Conservation (phyloP, 73 alveolate genomes). For the Tetrahymena malaccensis region DNA sequence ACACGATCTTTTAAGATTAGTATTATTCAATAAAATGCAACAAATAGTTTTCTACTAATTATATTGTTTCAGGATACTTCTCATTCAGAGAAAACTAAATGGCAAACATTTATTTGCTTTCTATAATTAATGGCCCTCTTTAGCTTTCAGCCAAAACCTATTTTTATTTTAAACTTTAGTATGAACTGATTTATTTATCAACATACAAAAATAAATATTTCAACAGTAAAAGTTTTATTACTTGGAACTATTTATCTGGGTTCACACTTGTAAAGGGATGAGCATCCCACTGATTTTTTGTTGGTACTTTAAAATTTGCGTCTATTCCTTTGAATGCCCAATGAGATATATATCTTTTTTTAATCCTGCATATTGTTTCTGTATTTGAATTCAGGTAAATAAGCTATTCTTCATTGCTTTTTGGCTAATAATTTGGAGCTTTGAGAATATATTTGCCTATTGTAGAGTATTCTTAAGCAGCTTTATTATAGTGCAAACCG, state of each 20-base stretch:
- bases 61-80: constrained; percentile 64
- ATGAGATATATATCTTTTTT: constrained; percentile 20
- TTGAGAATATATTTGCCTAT: constrained; percentile 26
- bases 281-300: constrained; percentile 84
- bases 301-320: constrained; percentile 64
- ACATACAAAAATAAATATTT: neutral
- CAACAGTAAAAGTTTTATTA: constrained; percentile 32
- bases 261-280: constrained; percentile 80
- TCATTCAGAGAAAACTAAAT: constrained; percentile 68
- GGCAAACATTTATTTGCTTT: constrained; percentile 73
- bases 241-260: constrained; percentile 52
- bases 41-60: constrained; percentile 53
- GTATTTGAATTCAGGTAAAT: constrained; percentile 1
- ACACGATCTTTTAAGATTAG: neutral
- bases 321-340: constrained; percentile 37
- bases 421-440: constrained; percentile 19
- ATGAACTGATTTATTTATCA: neutral
- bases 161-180: neutral
- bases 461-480: constrained; percentile 34
- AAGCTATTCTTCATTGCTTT: constrained; percentile 5
- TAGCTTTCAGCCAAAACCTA: neutral
- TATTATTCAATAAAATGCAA: neutral
- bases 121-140: constrained; percentile 34
- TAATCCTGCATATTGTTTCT: neutral
- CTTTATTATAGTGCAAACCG: constrained; percentile 75